Percentiles rank a stretch among this genome's conserved stretches.
phyloP scores from a whole-genome alignment of 331 rosid genomes.

The Pyracantha coccinea region DNA sequence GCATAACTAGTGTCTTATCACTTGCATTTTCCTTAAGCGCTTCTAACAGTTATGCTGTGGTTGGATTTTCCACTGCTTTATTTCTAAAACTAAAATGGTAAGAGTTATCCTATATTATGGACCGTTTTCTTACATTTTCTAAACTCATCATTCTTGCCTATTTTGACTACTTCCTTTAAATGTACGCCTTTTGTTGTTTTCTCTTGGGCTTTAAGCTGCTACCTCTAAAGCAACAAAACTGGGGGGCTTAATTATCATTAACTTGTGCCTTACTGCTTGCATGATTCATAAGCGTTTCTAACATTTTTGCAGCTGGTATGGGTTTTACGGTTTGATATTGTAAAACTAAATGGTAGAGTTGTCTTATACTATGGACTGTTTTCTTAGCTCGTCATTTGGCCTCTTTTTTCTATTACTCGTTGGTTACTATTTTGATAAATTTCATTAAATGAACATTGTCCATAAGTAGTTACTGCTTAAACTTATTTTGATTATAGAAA shows the following conservation, averaged over 20 bases:
- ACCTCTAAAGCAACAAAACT: background rate
- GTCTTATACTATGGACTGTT: background rate
- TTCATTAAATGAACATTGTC: slow-evolving; percentile 32
- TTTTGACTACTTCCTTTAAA: background rate
- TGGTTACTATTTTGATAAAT: background rate
- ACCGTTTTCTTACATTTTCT: background rate
- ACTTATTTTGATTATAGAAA: slow-evolving; percentile 69
- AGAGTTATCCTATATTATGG: background rate
- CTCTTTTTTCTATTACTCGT: background rate
- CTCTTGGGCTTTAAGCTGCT: background rate
- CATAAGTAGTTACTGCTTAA: slow-evolving; percentile 33
- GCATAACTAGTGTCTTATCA: background rate
- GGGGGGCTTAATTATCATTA: background rate
- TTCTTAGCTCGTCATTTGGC: slow-evolving; percentile 1
- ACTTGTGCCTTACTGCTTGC: background rate
- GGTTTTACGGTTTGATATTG: background rate
- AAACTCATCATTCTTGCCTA: background rate
- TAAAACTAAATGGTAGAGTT: background rate
- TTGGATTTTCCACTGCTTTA: background rate
- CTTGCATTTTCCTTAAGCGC: background rate
- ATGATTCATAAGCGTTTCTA: background rate
- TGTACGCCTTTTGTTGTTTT: background rate
- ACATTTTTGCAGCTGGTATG: background rate
- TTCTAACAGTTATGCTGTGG: background rate
- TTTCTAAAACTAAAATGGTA: background rate